Conservation (phyloP, 164 flowering plant genomes). For the Chloranthus sessilifolius region DNA sequence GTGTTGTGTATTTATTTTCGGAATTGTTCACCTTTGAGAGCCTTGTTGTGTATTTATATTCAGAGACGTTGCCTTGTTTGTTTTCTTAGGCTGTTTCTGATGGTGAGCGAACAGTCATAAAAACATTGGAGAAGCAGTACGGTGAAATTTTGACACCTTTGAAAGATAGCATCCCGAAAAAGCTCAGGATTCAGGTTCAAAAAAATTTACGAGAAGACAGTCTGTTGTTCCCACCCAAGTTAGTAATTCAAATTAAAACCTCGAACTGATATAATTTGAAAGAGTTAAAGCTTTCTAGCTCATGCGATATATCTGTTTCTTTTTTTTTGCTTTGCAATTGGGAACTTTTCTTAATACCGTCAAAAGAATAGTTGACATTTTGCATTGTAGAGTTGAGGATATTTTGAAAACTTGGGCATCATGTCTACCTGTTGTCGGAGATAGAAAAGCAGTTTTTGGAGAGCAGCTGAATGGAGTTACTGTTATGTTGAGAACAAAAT, state of each 20-base stretch:
- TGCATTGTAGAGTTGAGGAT: conserved; percentile 71
- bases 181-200: conserved; percentile 82
- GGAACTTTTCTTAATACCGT: conserved; percentile 80
- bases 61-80: conserved; percentile 1
- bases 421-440: conserved; percentile 57
- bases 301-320: conserved; percentile 1
- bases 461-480: conserved; percentile 86
- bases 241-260: conserved; percentile 21
- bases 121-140: conserved; percentile 84
- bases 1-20: no score
- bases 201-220: conserved; percentile 85
- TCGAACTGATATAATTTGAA: no score
- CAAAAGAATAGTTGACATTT: conserved; percentile 84
- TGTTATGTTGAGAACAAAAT: conserved; percentile 80
- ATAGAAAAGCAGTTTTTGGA: conserved; percentile 55
- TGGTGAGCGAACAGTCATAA: conserved; percentile 75
- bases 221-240: conserved; percentile 77
- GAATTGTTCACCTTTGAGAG: no score
- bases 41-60: background rate
- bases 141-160: conserved; percentile 75
- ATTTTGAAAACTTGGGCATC: conserved; percentile 80
- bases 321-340: conserved; percentile 38
- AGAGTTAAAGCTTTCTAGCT: no score
- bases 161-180: conserved; percentile 84
- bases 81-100: conserved; percentile 61